These are phyloP conservation scores for Scytalidium lignicola DNA, from an alignment of 2,329 filamentous ascomycete genomes.

Conservation along the genomic window DNA sequence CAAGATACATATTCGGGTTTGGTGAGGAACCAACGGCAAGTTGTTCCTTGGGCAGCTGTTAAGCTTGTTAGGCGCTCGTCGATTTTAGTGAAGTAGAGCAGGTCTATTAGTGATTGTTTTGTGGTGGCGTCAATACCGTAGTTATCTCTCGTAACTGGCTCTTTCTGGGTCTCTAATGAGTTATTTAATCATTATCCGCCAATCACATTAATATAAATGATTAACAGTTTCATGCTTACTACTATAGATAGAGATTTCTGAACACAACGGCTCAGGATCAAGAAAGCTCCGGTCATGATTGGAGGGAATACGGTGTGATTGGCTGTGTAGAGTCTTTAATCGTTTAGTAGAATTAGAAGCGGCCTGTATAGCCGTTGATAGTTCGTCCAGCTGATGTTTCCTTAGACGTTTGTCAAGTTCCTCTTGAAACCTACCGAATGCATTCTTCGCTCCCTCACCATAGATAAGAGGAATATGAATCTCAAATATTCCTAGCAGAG, in stretches of 20 bases:
- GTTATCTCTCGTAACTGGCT: background rate
- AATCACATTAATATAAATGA: constrained; percentile 3
- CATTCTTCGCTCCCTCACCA: constrained; percentile 25
- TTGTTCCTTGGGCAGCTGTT: constrained; percentile 30
- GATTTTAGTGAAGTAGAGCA: constrained; percentile 34
- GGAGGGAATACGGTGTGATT: constrained; percentile 2
- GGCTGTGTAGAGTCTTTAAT: constrained; percentile 6
- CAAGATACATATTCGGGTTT: constrained; percentile 31
- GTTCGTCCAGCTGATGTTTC: constrained; percentile 10
- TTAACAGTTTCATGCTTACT: constrained; percentile 3
- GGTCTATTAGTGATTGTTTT: constrained; percentile 25
- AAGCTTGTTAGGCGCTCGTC: constrained; percentile 32
- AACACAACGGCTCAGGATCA: constrained; percentile 3
- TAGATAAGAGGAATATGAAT: constrained; percentile 40
- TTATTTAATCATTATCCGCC: constrained; percentile 2
- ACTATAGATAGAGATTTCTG: background rate
- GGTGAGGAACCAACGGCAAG: constrained; percentile 37
- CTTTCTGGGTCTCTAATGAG: background rate
- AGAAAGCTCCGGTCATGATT: background rate
- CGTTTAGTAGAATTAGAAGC: constrained; percentile 8
- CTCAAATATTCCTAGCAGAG: constrained; percentile 37
- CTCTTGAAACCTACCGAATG: constrained; percentile 29
- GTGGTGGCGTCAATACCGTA: constrained; percentile 8
- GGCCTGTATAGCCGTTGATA: constrained; percentile 4
- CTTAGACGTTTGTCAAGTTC: constrained; percentile 23